Evolutionary conservation across 2,329 filamentous ascomycete genomes (phyloP), one percentile per base, ranked within the genome.

Genomic region (Botryosphaeria agaves): DNA sequence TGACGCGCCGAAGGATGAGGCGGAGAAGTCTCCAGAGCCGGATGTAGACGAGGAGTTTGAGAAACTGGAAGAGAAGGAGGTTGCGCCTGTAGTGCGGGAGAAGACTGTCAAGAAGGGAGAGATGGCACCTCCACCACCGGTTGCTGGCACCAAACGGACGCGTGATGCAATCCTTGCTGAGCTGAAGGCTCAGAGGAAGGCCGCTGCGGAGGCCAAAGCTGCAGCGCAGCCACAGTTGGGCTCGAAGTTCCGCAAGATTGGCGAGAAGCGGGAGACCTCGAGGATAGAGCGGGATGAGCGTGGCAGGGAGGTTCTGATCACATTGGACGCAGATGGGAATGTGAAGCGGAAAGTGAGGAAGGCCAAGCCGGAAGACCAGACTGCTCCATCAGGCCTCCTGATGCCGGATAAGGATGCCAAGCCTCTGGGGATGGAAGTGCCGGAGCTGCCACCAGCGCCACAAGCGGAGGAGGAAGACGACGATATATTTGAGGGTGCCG

Each of bases 1-100:
- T 64, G 38, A 42, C 48, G 38, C 44, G 55, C 31, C 36, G 32
- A 36, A 32, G 28, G 32, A 32, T 66, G 62, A 39, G 51, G 32
- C 34, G 18, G 26, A 45, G n/a, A 52, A 56, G 5, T 46, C 49
- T 30, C 42, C 36, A 2, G 38, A 41, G 15, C 33, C 36, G 31
- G 47, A 57, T 34, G 37, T 58, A 2, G 59, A 63, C 18, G 52
- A 59, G 9, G 59, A 61, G 35, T 52, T 64, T 30, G 58, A 62
- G 14, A 64, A 66, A 36, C 42, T 76, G 25, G 64, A 66, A 26
- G 57, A 68, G 39, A 78, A 79, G 52, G 73, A 82, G 48, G 64
- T 87, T 16, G 75, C 70, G 18, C 69, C 77, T 8, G 59, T 79
- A 40, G 43, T 79, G 44, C 64, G 72, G 34, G 66, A 76, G 44